Evolutionary conservation across 73 alveolate species (phyloP).

Genomic region (Loxodes magnus): DNA sequence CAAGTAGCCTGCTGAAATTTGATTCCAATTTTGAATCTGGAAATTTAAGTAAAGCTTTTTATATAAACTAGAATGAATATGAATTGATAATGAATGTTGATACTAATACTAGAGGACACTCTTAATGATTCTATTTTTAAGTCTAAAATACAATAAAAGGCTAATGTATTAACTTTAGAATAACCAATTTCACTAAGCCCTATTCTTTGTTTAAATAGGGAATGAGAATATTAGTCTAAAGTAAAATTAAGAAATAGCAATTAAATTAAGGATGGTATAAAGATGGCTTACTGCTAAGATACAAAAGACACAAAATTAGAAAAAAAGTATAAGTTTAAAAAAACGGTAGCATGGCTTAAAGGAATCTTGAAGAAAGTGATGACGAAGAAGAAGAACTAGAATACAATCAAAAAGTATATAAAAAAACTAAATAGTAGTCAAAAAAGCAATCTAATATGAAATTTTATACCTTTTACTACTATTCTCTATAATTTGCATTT

Average conservation of each 20-base stretch:
- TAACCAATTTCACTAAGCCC: slow-evolving; percentile 31
- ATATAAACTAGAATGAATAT: slow-evolving; percentile 18
- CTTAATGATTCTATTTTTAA: slow-evolving; percentile 74
- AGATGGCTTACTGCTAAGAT: background rate
- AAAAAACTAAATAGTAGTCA: background rate
- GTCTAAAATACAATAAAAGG: slow-evolving; percentile 33
- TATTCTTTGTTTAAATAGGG: slow-evolving; percentile 23
- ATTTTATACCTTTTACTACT: too few relatives aligned
- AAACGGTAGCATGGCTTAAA: too few relatives aligned
- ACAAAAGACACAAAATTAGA: too few relatives aligned
- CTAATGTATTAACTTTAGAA: slow-evolving; percentile 27
- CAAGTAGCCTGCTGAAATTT: slow-evolving; percentile 22
- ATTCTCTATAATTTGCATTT: background rate
- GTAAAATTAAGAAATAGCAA: too few relatives aligned
- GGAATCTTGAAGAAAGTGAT: background rate
- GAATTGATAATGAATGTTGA: slow-evolving; percentile 30
- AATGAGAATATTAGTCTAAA: too few relatives aligned
- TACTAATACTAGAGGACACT: slow-evolving; percentile 70
- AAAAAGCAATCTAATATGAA: too few relatives aligned
- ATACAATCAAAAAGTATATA: background rate
- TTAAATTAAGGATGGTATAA: background rate
- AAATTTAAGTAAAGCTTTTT: slow-evolving; percentile 25
- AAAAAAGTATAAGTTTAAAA: too few relatives aligned
- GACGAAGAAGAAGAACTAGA: slow-evolving; percentile 1
- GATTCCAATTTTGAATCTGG: slow-evolving; percentile 49